phyloP scores from a whole-genome alignment of 768 basidiomycete species.

The Leucosporidium yakuticum region DNA sequence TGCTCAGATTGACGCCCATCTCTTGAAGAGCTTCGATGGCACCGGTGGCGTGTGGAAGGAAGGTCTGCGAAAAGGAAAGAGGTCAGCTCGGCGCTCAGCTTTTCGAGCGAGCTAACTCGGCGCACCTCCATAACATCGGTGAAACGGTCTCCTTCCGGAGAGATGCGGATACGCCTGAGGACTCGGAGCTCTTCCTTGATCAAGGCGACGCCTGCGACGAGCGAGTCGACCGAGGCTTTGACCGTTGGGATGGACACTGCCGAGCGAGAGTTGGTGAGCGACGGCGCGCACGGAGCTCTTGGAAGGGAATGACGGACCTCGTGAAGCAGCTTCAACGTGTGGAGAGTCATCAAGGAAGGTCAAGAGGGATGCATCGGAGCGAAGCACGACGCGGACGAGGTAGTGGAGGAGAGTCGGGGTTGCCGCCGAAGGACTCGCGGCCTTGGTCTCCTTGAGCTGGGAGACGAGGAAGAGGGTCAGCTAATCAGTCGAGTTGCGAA shows the following conservation, averaged over 20 bases:
- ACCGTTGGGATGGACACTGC: conserved; percentile 69
- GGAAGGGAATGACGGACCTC: conserved; percentile 51
- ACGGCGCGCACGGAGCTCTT: too few species aligned
- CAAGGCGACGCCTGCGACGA: conserved; percentile 56
- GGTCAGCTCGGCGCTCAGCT: not conserved
- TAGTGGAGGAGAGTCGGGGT: conserved; percentile 91
- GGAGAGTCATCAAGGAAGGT: conserved; percentile 73
- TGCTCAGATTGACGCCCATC: conserved; percentile 55
- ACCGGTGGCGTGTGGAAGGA: conserved; percentile 51
- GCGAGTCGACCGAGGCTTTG: conserved; percentile 55
- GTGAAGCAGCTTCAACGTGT: conserved; percentile 72
- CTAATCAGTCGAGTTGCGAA: not conserved
- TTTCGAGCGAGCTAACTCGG: not conserved
- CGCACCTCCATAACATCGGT: conserved; percentile 63
- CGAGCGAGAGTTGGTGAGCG: not conserved
- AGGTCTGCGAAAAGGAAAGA: conserved; percentile 50
- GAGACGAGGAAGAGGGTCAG: not conserved
- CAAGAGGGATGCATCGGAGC: conserved; percentile 59
- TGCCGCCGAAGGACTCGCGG: conserved; percentile 52
- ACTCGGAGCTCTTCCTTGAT: conserved; percentile 56
- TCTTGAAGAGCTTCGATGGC: conserved; percentile 62
- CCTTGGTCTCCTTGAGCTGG: conserved; percentile 67
- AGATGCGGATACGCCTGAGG: conserved; percentile 41
- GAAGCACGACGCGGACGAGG: conserved; percentile 65
- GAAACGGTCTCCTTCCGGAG: conserved; percentile 56